Evolutionary conservation across 2,329 filamentous ascomycete species (phyloP).

Genomic region (Ambrosiella cleistominuta): DNA sequence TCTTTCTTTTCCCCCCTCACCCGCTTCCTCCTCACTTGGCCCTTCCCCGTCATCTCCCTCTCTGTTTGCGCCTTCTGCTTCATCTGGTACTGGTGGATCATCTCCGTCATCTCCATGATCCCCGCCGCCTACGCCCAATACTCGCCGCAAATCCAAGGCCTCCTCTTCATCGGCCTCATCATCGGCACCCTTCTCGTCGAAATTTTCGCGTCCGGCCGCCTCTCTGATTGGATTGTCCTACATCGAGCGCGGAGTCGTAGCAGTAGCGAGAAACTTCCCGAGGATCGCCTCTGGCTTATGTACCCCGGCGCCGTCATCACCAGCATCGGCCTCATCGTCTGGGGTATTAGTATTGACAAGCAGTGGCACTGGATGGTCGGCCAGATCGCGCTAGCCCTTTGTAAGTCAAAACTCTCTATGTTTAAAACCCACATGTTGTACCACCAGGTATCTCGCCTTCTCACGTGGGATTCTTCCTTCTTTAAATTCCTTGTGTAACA

Average conservation of each 20-base stretch:
- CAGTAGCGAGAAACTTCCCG: conserved; percentile 25
- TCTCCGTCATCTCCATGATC: conserved; percentile 34
- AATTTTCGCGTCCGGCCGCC: conserved; percentile 31
- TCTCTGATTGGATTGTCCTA: conserved; percentile 35
- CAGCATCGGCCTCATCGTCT: conserved; percentile 31
- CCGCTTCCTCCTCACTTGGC: conserved; percentile 30
- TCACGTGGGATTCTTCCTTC: neutral
- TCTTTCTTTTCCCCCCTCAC: conserved; percentile 27
- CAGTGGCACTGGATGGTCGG: conserved; percentile 39
- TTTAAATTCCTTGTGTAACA: neutral
- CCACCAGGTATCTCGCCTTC: neutral
- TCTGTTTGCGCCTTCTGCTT: conserved; percentile 33
- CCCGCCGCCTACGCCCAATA: conserved; percentile 34
- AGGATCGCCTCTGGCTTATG: conserved; percentile 38
- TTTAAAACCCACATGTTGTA: neutral
- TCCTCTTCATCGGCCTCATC: conserved; percentile 36
- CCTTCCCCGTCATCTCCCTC: conserved; percentile 27
- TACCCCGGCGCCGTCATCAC: conserved; percentile 34
- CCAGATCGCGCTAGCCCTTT: conserved; percentile 36
- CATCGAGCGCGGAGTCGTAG: conserved; percentile 23
- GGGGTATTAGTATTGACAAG: conserved; percentile 36
- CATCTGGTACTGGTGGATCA: conserved; percentile 39
- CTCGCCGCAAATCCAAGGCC: conserved; percentile 30
- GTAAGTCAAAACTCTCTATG: conserved; percentile 19
- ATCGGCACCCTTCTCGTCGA: conserved; percentile 35